These are phyloP conservation scores for Lactarius deliciosus DNA, from an alignment of 768 basidiomycete species.

Conservation along the genomic window DNA sequence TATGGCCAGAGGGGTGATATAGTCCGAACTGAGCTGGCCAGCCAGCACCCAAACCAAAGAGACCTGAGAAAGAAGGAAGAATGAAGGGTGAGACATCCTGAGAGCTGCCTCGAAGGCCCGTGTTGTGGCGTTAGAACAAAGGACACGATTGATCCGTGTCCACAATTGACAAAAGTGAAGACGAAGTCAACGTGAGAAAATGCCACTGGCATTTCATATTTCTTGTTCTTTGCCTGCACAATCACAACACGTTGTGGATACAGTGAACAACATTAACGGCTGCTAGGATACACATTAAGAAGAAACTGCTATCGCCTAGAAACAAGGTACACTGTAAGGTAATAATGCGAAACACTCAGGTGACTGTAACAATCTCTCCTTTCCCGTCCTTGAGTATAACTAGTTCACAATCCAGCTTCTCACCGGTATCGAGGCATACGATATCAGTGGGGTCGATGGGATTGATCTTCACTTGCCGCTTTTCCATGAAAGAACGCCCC, in stretches of 20 bases:
- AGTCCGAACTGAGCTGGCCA: conserved; percentile 21
- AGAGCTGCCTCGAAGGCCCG: neutral
- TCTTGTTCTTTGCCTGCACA: neutral
- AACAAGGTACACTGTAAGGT: conserved; percentile 4
- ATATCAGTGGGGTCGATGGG: conserved; percentile 85
- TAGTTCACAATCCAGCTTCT: conserved; percentile 88
- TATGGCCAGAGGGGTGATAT: neutral
- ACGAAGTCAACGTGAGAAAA: neutral
- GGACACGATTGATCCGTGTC: neutral
- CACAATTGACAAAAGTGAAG: neutral
- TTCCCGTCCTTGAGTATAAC: conserved; percentile 90
- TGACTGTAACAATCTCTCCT: conserved; percentile 88
- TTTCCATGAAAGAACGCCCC: conserved; percentile 83
- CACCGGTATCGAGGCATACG: conserved; percentile 88
- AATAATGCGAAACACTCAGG: conserved; percentile 40
- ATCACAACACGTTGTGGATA: neutral
- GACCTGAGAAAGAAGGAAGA: conserved; percentile 3
- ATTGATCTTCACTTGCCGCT: conserved; percentile 73
- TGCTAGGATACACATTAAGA: conserved; percentile 21
- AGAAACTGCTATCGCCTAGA: conserved; percentile 6
- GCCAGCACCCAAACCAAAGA: conserved; percentile 15
- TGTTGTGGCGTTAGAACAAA: conserved; percentile 19
- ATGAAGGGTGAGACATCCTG: neutral
- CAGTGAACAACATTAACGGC: conserved; percentile 1
- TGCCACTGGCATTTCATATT: neutral